phyloP scores from a whole-genome alignment of 1,284 basidiomycete species.

The Moniliella sp. region DNA sequence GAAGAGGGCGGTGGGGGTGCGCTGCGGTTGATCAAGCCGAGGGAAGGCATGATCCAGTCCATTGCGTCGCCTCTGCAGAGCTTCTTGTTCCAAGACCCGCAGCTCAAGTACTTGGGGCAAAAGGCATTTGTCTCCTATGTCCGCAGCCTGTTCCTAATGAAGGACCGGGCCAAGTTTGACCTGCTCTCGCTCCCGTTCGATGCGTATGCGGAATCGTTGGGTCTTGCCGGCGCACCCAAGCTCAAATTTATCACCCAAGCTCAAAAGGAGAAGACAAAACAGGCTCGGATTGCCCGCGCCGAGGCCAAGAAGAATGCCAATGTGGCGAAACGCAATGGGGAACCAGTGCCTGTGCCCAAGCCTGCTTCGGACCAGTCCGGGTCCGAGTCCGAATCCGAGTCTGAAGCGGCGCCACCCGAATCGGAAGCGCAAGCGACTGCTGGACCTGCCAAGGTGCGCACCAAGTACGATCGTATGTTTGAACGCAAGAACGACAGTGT shows the following conservation, averaged over 20 bases:
- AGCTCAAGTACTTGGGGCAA: conserved; percentile 91
- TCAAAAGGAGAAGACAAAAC: conserved; percentile 42
- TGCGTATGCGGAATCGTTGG: conserved; percentile 66
- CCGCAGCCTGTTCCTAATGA: conserved; percentile 74
- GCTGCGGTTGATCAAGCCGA: conserved; percentile 53
- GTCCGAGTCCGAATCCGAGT: neutral
- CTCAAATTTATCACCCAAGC: conserved; percentile 66
- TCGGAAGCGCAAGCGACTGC: neutral
- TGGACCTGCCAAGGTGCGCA: conserved; percentile 37
- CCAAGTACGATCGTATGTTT: conserved; percentile 97
- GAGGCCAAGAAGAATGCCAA: conserved; percentile 18
- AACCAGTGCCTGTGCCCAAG: conserved; percentile 28
- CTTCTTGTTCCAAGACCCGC: conserved; percentile 78
- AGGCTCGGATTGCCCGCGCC: conserved; percentile 14
- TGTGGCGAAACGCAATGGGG: conserved; percentile 1
- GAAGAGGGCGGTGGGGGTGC: neutral
- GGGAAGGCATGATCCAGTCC: conserved; percentile 63
- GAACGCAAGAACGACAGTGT: conserved; percentile 85
- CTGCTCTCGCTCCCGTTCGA: conserved; percentile 60
- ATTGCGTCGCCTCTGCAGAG: conserved; percentile 75
- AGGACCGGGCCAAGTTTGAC: conserved; percentile 57
- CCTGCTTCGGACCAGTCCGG: conserved; percentile 14
- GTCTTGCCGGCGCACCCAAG: conserved; percentile 79
- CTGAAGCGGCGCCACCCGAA: neutral
- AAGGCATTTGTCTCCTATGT: conserved; percentile 91